Conservation (phyloP, 2,329 filamentous ascomycete species). For the Epichloe typhina region DNA sequence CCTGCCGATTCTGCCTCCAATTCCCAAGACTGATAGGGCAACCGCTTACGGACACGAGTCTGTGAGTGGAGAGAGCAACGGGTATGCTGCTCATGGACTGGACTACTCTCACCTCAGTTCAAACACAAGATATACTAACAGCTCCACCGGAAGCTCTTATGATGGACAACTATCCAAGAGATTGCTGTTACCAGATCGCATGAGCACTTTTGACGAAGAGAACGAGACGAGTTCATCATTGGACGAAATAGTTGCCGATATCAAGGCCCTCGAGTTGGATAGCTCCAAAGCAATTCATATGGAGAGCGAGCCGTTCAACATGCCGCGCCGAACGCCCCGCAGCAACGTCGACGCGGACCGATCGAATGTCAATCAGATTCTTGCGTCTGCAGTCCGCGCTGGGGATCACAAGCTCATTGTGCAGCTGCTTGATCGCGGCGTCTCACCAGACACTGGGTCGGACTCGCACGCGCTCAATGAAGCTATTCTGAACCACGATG, state of each 20-base stretch:
- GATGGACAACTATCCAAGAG: conserved; percentile 14
- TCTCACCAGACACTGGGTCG: conserved; percentile 33
- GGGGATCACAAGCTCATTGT: conserved; percentile 43
- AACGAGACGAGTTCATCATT: conserved; percentile 6
- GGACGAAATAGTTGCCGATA: conserved; percentile 18
- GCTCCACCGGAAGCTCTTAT: conserved; percentile 17
- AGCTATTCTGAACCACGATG: conserved; percentile 36
- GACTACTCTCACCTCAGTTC: conserved; percentile 6
- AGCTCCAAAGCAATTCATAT: conserved; percentile 30
- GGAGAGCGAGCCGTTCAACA: conserved; percentile 34
- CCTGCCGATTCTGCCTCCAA: conserved; percentile 1
- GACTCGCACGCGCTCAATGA: conserved; percentile 38
- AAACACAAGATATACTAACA: conserved; percentile 12
- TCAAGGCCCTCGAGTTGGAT: conserved; percentile 27
- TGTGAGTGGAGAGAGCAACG: conserved; percentile 7
- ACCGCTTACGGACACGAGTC: conserved; percentile 7
- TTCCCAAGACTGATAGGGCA: conserved; percentile 2
- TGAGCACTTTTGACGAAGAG: conserved; percentile 17
- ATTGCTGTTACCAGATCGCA: conserved; percentile 12
- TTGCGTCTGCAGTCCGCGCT: conserved; percentile 41
- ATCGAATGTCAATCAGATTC: conserved; percentile 30
- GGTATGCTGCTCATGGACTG: background rate
- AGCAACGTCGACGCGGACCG: conserved; percentile 29
- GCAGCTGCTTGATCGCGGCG: conserved; percentile 45
- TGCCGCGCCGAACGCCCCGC: conserved; percentile 39